Evolutionary conservation across 495 filamentous ascomycete genomes (phyloP).

Genomic region (Podospora pseudopauciseta): DNA sequence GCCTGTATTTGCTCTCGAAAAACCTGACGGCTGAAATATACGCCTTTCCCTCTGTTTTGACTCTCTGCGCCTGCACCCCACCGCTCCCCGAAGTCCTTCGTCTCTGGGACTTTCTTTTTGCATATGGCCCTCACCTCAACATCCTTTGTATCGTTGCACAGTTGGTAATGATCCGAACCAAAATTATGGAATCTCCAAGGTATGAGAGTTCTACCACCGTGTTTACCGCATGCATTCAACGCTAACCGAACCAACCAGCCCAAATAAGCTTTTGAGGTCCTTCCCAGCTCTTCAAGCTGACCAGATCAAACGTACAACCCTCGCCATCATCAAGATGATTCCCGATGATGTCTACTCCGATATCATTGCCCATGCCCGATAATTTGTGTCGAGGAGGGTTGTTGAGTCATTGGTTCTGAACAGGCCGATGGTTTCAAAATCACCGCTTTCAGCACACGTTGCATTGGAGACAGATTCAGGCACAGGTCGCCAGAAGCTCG

Average conservation of each 20-base stretch:
- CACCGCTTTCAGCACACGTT: neutral
- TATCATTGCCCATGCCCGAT: constrained; percentile 82
- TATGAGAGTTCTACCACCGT: constrained; percentile 39
- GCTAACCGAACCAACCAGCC: constrained; percentile 49
- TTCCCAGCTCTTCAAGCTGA: constrained; percentile 82
- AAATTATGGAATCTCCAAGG: constrained; percentile 78
- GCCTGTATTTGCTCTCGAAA: constrained; percentile 75
- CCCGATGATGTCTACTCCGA: constrained; percentile 85
- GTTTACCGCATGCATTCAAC: constrained; percentile 5
- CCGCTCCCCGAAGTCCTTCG: constrained; percentile 89
- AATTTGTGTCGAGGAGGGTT: constrained; percentile 1
- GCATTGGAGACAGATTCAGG: neutral
- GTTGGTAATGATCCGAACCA: constrained; percentile 79
- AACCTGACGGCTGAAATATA: constrained; percentile 89
- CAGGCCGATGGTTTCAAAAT: neutral
- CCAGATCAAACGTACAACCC: constrained; percentile 72
- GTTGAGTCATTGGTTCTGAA: neutral
- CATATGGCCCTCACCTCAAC: constrained; percentile 91
- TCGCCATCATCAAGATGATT: constrained; percentile 78
- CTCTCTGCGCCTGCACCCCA: constrained; percentile 94
- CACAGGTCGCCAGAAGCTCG: neutral
- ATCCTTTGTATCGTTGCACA: constrained; percentile 98
- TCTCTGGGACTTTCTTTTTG: constrained; percentile 98
- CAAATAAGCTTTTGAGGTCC: constrained; percentile 85
- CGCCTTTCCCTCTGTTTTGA: constrained; percentile 95